These are phyloP conservation scores for Pseudogymnoascus verrucosus DNA, from an alignment of 2,329 filamentous ascomycete genomes.

Conservation along the genomic window DNA sequence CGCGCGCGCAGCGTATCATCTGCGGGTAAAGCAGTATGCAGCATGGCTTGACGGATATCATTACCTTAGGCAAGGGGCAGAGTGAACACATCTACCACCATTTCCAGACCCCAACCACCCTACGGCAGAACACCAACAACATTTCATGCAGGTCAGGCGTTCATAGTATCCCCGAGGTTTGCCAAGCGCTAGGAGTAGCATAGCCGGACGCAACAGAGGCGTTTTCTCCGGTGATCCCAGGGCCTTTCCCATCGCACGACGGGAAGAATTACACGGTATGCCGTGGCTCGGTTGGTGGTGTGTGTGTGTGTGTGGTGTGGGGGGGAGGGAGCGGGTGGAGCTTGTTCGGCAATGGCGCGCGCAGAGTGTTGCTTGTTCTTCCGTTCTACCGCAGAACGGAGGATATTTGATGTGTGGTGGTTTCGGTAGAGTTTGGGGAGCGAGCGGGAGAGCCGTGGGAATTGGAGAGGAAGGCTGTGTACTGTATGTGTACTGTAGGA, in stretches of 20 bases:
- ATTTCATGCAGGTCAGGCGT: not conserved
- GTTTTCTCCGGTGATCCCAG: not conserved
- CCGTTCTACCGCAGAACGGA: not conserved
- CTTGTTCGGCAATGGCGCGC: not conserved
- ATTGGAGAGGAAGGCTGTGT: not conserved
- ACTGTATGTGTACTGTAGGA: not conserved
- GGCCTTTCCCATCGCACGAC: not conserved
- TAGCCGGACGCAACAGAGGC: not conserved
- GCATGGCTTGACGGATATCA: not conserved
- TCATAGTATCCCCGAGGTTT: not conserved
- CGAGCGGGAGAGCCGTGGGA: not conserved
- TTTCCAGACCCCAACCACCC: not conserved
- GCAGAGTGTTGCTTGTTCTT: not conserved
- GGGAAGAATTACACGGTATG: not conserved
- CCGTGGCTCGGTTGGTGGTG: not conserved
- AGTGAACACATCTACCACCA: not conserved
- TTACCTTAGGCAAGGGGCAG: not conserved
- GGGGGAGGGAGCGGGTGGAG: not conserved
- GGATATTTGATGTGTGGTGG: not conserved
- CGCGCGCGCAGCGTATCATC: not conserved
- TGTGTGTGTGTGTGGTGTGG: not conserved
- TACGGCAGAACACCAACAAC: not conserved
- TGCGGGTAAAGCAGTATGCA: not conserved
- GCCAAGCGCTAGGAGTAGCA: not conserved
- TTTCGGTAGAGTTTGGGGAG: not conserved